Base-by-base conservation (phyloP, 129 eudicot species). In the Chrysanthemum makinoi region DNA sequence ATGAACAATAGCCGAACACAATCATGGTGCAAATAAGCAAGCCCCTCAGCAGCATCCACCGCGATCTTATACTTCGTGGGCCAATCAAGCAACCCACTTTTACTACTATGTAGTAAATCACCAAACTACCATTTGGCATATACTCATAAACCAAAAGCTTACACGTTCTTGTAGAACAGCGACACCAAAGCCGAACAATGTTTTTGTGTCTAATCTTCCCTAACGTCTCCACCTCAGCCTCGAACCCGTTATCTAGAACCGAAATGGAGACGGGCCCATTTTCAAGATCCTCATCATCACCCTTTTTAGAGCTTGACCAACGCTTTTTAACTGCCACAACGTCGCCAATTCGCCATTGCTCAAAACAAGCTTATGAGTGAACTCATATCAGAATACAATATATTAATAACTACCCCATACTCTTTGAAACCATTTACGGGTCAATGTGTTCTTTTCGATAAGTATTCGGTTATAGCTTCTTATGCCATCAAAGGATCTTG, bases 1-100 rank as follows among this genome's bases (percentile, higher is more conserved):
- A 44, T 93, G 98, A 33, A 89, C 95, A 54, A 93, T 89, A 0
- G 98, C 22, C 80, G 98, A 18, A 84, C 89, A 74, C 91, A 89
- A 70, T 93, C 98, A 59, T 93, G 98, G 72, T 93, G 98, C 83
- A 93, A 79, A 82, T 93, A 93, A 0, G 98, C 89, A 2, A 93
- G 79, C 15, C 98, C 98, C 65, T 93, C 98, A 0, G 96, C 91
- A 2, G 98, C 88, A 79, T 93, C 96, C 78, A 93, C 62, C 28
- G 95, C 88, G 7, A 93, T 85, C 84, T 80, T 83, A 43, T 77
- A 87, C 88, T 96, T 81, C 6, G 73, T 83, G 1, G 91, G 96
- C 98, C 98, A 93, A 80, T 87, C 91, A 47, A 92, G 81, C 75
- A 89, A 76, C 30, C 95, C 91, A 47, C 95, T 20, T 75, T 93